phyloP scores from a whole-genome alignment of 2,329 filamentous ascomycete species.

The Stemphylium lycopersici region DNA sequence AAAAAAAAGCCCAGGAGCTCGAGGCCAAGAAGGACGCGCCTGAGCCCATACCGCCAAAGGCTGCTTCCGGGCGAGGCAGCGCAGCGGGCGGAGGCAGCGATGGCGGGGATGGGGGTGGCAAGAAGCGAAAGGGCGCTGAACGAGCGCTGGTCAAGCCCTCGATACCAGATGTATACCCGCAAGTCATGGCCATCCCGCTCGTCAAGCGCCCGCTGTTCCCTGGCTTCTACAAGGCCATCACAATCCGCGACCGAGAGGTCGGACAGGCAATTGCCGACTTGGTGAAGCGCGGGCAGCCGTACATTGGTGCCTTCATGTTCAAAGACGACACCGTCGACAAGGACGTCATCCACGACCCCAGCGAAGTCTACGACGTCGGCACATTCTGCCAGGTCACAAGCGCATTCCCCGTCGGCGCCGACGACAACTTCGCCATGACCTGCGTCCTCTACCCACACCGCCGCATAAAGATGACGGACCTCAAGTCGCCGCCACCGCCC shows the following conservation, averaged over 20 bases:
- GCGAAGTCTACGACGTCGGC: conserved; percentile 93
- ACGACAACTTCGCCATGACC: conserved; percentile 83
- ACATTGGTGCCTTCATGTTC: conserved; percentile 94
- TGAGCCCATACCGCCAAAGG: conserved; percentile 59
- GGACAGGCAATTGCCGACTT: conserved; percentile 92
- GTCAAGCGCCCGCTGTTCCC: conserved; percentile 92
- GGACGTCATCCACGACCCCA: conserved; percentile 86
- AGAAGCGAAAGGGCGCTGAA: conserved; percentile 75
- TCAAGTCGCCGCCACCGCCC: conserved; percentile 70
- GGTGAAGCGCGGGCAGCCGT: conserved; percentile 95
- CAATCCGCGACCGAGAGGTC: conserved; percentile 90
- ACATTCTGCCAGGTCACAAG: conserved; percentile 98
- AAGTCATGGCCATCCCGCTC: conserved; percentile 97
- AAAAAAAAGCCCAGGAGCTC: conserved; percentile 50
- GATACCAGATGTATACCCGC: conserved; percentile 93
- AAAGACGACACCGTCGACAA: conserved; percentile 95
- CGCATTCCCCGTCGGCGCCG: conserved; percentile 81
- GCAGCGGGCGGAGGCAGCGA: conserved; percentile 59
- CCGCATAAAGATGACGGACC: conserved; percentile 84
- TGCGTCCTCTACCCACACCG: conserved; percentile 96
- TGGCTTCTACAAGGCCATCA: conserved; percentile 98
- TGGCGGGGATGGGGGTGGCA: conserved; percentile 65
- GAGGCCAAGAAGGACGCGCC: conserved; percentile 56
- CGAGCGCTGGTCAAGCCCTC: conserved; percentile 83
- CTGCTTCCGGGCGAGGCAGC: conserved; percentile 64